These are phyloP conservation scores for Hebeloma cylindrosporum DNA, from an alignment of 768 basidiomycete species.

Conservation along the genomic window DNA sequence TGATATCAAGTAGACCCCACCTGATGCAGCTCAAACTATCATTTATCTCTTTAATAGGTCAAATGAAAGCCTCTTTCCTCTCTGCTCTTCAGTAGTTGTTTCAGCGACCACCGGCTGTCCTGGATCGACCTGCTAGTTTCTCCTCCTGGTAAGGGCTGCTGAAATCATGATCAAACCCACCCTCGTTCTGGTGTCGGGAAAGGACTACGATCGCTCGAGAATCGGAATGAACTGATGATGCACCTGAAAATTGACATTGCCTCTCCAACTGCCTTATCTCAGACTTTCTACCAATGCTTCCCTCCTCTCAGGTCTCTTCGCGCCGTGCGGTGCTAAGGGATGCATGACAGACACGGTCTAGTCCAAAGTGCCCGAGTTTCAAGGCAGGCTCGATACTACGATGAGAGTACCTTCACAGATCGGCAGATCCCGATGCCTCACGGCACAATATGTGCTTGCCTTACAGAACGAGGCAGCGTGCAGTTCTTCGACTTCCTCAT, in stretches of 20 bases:
- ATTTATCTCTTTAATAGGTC: constrained; percentile 17
- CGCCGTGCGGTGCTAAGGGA: no score
- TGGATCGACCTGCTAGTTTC: background rate
- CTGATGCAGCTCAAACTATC: constrained; percentile 16
- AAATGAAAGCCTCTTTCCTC: constrained; percentile 20
- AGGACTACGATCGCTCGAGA: no score
- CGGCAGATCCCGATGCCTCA: constrained; percentile 43
- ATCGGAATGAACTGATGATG: no score
- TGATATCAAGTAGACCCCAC: constrained; percentile 9
- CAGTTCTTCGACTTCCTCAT: constrained; percentile 26
- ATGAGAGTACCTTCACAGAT: constrained; percentile 19
- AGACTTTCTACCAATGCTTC: no score
- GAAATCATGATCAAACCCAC: no score
- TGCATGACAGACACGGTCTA: constrained; percentile 1
- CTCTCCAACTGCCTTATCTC: no score
- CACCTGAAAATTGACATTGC: no score
- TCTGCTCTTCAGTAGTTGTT: constrained; percentile 7
- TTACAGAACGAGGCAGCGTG: constrained; percentile 45
- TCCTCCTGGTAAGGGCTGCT: no score
- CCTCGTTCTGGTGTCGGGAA: no score
- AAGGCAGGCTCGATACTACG: constrained; percentile 23
- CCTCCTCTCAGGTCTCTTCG: no score
- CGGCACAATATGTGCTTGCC: constrained; percentile 31
- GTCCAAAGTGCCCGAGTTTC: constrained; percentile 12
- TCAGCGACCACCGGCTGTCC: constrained; percentile 1